phyloP scores from a whole-genome alignment of 345 rosid genomes.

The Aurinia saxatilis region DNA sequence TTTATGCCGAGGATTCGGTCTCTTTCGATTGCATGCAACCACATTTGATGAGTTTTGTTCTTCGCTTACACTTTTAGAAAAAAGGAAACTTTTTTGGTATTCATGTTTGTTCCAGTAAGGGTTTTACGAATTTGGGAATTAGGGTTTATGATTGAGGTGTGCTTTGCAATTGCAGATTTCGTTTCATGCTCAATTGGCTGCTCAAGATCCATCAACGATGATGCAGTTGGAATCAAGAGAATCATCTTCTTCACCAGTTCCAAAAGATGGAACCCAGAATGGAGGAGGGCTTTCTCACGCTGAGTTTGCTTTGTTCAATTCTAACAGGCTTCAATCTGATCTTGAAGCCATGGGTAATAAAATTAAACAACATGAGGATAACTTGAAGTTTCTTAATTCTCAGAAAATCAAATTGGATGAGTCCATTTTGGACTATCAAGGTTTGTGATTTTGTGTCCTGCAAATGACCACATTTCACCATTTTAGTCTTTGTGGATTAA shows the following conservation, averaged over 20 bases:
- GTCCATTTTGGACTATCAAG: constrained; percentile 56
- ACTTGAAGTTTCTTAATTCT: constrained; percentile 38
- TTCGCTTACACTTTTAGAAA: neutral
- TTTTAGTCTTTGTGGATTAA: neutral
- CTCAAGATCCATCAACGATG: constrained; percentile 29
- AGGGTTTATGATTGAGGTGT: neutral
- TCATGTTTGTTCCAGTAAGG: neutral
- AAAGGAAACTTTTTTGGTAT: neutral
- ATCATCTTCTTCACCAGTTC: constrained; percentile 14
- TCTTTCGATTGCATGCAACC: constrained; percentile 18
- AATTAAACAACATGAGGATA: constrained; percentile 64
- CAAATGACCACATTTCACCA: too few relatives aligned
- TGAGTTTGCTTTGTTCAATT: constrained; percentile 29
- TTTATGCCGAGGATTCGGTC: neutral
- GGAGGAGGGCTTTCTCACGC: constrained; percentile 43
- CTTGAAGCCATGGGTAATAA: constrained; percentile 46
- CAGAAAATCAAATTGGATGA: constrained; percentile 56
- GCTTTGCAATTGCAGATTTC: constrained; percentile 26
- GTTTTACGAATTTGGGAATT: neutral
- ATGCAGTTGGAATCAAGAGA: constrained; percentile 35
- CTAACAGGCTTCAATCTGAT: constrained; percentile 69
- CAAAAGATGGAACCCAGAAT: constrained; percentile 31
- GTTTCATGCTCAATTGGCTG: constrained; percentile 17
- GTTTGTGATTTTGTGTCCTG: constrained; percentile 26
- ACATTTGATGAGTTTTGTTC: constrained; percentile 11